Evolutionary conservation across 2,329 filamentous ascomycete genomes (phyloP), one percentile per base, ranked within the genome.

Genomic region (Paramyrothecium sp.): DNA sequence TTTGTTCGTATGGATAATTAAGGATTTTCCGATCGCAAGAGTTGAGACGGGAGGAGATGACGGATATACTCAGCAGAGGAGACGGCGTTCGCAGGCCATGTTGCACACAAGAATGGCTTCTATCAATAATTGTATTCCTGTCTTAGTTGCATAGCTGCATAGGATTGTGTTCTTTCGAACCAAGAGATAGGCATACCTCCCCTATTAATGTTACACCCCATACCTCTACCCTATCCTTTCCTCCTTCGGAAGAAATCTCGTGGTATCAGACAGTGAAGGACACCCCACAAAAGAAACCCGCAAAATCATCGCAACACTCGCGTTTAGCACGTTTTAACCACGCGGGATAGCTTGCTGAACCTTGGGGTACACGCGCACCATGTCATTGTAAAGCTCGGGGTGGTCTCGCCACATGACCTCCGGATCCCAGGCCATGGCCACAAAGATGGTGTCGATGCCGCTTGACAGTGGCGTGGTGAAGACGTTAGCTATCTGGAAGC

Each of bases 401-500:
- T 97, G 93, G 56, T 95, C 88, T 47, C 84, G 80, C 70, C 92
- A 89, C 78, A 97, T 77, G 10, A 94, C 89, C 67, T 89, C 82
- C 0, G 86, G 86, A 52, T 88, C 85, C 81, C 86, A 89, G 0
- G 84, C 85, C 50, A 82, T 78, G 0, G 91, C 92, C 0, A 97
- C 91, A 65, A 97, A 97, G 60, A 97, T 90, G 0, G 93, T 96
- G 64, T 96, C 90, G 61, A 96, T 86, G n/a, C 94, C 94, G 66
- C 89, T 93, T 61, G 88, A 88, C 56, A 98, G 80, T 1, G 94
- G 94, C 0, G 91, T 94, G 34, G 94, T 90, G 75, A 97, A 96
- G 61, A 96, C 85, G 72, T 96, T 90, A 71, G 89, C 90, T 59
- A 97, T 89, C 72, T 97, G 94, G 62, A 97, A 76, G 7, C 94